phyloP scores from a whole-genome alignment of 2,329 filamentous ascomycete species.

The Diaporthe sp. region DNA sequence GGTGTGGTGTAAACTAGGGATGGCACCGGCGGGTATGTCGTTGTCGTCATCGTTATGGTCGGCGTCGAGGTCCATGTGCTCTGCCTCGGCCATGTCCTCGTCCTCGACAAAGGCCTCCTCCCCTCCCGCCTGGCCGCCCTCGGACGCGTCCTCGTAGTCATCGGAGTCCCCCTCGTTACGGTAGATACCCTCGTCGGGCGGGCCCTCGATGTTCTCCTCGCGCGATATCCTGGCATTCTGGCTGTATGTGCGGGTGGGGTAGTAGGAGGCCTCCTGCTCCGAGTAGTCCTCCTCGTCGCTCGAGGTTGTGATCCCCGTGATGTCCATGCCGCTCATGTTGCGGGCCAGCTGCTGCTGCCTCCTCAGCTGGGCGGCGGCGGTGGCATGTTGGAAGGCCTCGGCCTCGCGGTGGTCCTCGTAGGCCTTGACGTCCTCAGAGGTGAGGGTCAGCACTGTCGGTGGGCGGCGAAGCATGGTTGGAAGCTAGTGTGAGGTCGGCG shows the following conservation, averaged over 20 bases:
- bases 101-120: conserved; percentile 13
- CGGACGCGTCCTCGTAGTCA: conserved; percentile 16
- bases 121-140: neutral
- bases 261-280: conserved; percentile 36
- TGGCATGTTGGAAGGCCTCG: conserved; percentile 48
- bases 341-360: conserved; percentile 25
- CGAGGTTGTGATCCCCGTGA: conserved; percentile 35
- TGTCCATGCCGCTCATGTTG: conserved; percentile 36
- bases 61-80: conserved; percentile 24
- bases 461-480: conserved; percentile 59
- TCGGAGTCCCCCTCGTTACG: conserved; percentile 38
- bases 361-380: conserved; percentile 28
- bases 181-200: conserved; percentile 35
- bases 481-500: neutral
- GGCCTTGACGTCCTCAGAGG: conserved; percentile 76
- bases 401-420: conserved; percentile 73
- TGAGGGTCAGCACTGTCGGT: conserved; percentile 76
- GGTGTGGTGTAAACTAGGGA: conserved; percentile 14
- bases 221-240: conserved; percentile 5
- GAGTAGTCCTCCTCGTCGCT: conserved; percentile 45
- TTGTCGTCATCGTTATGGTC: neutral
- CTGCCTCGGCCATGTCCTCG: conserved; percentile 31
- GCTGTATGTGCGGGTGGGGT: conserved; percentile 30
- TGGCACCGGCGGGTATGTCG: neutral
- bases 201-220: conserved; percentile 14